Conservation (phyloP, 1,284 basidiomycete genomes). For the Boletus smithii region DNA sequence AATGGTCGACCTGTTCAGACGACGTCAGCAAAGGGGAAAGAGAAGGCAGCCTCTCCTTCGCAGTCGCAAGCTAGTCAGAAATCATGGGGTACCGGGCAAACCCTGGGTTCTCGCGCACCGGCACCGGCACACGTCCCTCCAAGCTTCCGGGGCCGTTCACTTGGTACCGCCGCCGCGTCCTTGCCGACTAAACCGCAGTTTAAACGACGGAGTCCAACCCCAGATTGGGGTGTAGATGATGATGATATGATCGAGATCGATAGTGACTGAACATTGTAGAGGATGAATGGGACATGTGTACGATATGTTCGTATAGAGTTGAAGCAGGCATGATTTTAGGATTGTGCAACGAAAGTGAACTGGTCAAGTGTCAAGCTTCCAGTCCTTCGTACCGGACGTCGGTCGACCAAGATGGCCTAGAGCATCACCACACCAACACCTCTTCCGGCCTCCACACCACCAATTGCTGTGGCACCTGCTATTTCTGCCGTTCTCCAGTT, state of each 20-base stretch:
- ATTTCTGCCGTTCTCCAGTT: slow-evolving; percentile 86
- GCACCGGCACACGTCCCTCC: slow-evolving; percentile 36
- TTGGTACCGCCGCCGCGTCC: slow-evolving; percentile 52
- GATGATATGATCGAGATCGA: slow-evolving; percentile 74
- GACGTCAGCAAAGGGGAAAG: slow-evolving; percentile 49
- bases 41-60: slow-evolving; percentile 41
- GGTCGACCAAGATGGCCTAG: too few species aligned
- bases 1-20: slow-evolving; percentile 42
- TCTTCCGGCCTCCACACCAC: slow-evolving; percentile 54
- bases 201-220: slow-evolving; percentile 58
- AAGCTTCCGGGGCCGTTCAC: slow-evolving; percentile 35
- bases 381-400: not conserved
- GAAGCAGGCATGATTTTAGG: slow-evolving; percentile 1
- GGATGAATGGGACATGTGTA: slow-evolving; percentile 5
- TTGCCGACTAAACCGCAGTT: slow-evolving; percentile 34
- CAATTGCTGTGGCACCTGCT: slow-evolving; percentile 59
- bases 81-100: slow-evolving; percentile 58
- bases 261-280: slow-evolving; percentile 49
- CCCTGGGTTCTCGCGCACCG: slow-evolving; percentile 45
- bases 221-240: slow-evolving; percentile 75
- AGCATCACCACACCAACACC: slow-evolving; percentile 84
- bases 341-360: not conserved
- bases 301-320: slow-evolving; percentile 10
- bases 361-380: not conserved
- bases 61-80: slow-evolving; percentile 28